A percentile compares a stretch with the other conserved stretches of the same genome.
Conservation (phyloP, 2,329 filamentous ascomycete genomes). For the Biscogniauxia marginata region DNA sequence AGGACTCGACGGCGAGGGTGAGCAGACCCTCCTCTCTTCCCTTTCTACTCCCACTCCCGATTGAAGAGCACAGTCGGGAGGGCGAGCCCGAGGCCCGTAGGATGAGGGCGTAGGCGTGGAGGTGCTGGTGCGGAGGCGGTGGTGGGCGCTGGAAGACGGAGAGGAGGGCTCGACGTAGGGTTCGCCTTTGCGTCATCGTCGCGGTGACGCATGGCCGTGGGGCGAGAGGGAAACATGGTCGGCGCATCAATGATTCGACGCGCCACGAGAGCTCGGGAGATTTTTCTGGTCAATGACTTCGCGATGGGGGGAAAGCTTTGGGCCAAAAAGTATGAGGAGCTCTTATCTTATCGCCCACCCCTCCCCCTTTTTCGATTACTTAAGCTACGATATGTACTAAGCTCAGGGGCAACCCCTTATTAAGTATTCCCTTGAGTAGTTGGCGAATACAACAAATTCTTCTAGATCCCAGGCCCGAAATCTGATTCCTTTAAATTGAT, state of each 20-base stretch:
- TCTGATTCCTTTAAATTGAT: no score
- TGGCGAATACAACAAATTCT: no score
- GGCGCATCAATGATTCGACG: constrained; percentile 1
- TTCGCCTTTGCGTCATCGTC: background rate
- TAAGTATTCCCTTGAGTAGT: no score
- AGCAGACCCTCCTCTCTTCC: constrained; percentile 35
- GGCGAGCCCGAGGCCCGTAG: background rate
- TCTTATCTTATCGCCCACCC: constrained; percentile 3
- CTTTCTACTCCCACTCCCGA: background rate
- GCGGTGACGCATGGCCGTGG: background rate
- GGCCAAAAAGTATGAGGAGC: background rate
- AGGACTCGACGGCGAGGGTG: constrained; percentile 76
- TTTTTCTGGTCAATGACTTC: background rate
- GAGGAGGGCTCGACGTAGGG: background rate
- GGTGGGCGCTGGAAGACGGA: background rate
- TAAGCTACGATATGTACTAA: no score
- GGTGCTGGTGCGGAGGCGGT: background rate
- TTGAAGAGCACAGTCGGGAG: background rate
- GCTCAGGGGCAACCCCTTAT: no score
- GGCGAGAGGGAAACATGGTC: background rate
- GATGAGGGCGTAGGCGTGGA: background rate
- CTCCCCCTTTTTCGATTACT: no score
- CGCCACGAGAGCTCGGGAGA: background rate
- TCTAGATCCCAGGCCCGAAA: no score
- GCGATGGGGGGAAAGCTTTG: background rate